phyloP scores from a whole-genome alignment of 2,329 filamentous ascomycete genomes.

The Diaporthe caulivora region DNA sequence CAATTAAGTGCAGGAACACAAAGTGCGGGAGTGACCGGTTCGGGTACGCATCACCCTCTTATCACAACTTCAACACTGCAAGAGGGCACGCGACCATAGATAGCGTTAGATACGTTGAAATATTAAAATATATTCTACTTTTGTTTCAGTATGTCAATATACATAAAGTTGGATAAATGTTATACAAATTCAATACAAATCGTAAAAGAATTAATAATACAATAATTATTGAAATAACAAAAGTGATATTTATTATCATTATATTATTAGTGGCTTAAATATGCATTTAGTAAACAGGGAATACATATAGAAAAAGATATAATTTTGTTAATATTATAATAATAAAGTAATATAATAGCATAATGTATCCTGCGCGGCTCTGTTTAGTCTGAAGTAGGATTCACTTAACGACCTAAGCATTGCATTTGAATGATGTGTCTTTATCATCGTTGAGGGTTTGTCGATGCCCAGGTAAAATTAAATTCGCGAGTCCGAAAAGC shows the following conservation, averaged over 20 bases:
- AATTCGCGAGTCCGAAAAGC: background rate
- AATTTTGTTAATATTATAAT: background rate
- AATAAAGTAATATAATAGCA: background rate
- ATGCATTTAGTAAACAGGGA: background rate
- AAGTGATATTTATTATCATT: background rate
- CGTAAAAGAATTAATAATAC: too few species aligned
- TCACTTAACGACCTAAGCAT: background rate
- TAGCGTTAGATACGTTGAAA: background rate
- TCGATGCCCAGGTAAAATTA: slow-evolving; percentile 2
- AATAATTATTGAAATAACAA: background rate
- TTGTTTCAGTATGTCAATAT: background rate
- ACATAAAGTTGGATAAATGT: too few species aligned
- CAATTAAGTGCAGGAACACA: background rate
- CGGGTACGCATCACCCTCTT: background rate
- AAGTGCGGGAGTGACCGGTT: background rate
- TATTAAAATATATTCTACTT: too few species aligned
- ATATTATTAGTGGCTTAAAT: background rate
- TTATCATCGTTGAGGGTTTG: background rate
- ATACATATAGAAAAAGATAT: background rate
- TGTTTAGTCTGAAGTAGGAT: background rate
- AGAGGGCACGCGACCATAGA: background rate
- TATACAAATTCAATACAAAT: too few species aligned
- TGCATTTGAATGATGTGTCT: background rate
- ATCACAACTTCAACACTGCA: background rate
- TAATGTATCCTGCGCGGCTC: background rate